Evolutionary conservation across 805 yeast species (phyloP).

Genomic region (Lipomyces chichibuensis): DNA sequence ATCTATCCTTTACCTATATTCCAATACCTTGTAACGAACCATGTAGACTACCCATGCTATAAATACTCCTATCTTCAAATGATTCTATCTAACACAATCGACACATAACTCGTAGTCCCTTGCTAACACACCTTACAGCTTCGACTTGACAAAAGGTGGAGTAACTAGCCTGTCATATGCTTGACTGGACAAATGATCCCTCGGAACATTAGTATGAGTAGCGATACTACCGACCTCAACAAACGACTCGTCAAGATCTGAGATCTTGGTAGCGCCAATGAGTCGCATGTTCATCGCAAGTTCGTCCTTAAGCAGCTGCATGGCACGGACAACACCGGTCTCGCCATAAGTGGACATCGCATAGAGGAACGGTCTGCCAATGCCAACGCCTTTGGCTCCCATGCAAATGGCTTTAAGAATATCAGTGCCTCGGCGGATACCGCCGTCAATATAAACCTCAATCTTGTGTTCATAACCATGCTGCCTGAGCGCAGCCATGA

Average conservation of each 20-base stretch:
- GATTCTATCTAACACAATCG: not conserved
- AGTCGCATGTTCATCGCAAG: constrained; percentile 77
- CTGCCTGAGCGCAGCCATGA: constrained; percentile 52
- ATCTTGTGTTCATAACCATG: constrained; percentile 49
- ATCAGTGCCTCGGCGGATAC: constrained; percentile 76
- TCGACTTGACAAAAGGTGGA: constrained; percentile 53
- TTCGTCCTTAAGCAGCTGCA: constrained; percentile 70
- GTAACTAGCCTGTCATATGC: constrained; percentile 61
- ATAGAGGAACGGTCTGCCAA: constrained; percentile 75
- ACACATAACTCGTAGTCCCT: not conserved
- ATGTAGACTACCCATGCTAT: not conserved
- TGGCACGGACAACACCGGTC: constrained; percentile 67
- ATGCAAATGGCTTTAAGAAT: constrained; percentile 73
- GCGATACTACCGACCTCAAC: constrained; percentile 59
- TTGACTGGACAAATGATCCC: constrained; percentile 56
- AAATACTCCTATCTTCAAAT: not conserved
- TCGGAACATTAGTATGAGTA: constrained; percentile 50
- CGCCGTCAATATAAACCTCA: constrained; percentile 75
- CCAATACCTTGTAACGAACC: not conserved
- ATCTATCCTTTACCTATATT: not conserved
- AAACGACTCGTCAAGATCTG: constrained; percentile 60
- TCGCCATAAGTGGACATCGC: constrained; percentile 83
- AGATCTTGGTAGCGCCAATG: constrained; percentile 67
- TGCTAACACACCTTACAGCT: constrained; percentile 33
- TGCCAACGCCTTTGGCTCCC: constrained; percentile 76